Conservation (phyloP, 1,284 basidiomycete genomes). For the Melampsora americana region DNA sequence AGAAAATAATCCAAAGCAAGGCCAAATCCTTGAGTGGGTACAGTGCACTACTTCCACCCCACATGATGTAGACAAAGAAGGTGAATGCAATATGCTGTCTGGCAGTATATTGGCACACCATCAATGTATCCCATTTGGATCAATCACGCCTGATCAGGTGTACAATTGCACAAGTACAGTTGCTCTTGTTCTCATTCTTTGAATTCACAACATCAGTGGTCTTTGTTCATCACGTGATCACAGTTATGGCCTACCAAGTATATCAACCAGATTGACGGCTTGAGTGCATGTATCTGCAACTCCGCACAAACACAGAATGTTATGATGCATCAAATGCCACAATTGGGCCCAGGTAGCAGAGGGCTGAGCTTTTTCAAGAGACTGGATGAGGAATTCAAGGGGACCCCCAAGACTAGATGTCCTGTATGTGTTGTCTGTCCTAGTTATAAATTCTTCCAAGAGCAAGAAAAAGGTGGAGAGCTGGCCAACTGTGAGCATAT, state of each 20-base stretch:
- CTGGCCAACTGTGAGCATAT: too few species aligned
- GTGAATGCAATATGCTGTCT: neutral
- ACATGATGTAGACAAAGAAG: slow-evolving; percentile 1
- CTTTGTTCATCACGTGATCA: too few species aligned
- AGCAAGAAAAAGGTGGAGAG: too few species aligned
- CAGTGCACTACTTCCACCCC: slow-evolving; percentile 11
- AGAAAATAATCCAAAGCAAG: neutral
- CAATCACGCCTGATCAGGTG: neutral
- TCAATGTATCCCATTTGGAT: slow-evolving; percentile 4
- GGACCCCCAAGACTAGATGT: too few species aligned
- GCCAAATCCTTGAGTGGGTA: neutral
- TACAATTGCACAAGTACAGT: slow-evolving; percentile 9
- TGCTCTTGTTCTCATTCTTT: neutral
- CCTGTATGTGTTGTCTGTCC: too few species aligned
- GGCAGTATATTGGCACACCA: neutral
- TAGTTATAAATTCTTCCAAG: too few species aligned
- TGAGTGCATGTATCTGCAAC: neutral
- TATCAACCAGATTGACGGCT: neutral
- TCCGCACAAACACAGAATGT: too few species aligned
- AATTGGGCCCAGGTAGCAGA: too few species aligned
- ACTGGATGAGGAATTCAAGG: too few species aligned
- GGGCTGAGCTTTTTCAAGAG: too few species aligned
- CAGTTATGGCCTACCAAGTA: neutral
- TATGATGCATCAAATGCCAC: too few species aligned
- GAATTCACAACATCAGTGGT: too few species aligned